phyloP scores from a whole-genome alignment of 2,329 filamentous ascomycete species.

The Exophiala calicioides region DNA sequence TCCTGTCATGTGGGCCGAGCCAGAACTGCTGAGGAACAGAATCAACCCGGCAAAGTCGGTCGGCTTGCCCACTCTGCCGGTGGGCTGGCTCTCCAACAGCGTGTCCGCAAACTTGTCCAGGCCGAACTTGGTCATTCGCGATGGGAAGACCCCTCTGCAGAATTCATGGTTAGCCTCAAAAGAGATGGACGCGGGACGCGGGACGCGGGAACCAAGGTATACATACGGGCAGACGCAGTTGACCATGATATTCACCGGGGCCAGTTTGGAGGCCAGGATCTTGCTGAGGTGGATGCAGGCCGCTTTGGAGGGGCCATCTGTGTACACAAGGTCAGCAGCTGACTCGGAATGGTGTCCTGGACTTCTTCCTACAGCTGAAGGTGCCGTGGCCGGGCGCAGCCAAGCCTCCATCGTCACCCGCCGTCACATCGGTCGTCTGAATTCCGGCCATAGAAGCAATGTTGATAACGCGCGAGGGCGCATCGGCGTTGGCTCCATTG shows the following conservation, averaged over 20 bases:
- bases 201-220: too few relatives aligned
- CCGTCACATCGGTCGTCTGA: slow-evolving; percentile 49
- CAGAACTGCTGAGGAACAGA: slow-evolving; percentile 46
- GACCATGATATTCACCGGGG: slow-evolving; percentile 55
- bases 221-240: slow-evolving; percentile 43
- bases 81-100: slow-evolving; percentile 49
- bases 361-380: slow-evolving; percentile 44
- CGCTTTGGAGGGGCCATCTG: slow-evolving; percentile 55
- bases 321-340: slow-evolving; percentile 5
- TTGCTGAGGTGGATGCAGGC: slow-evolving; percentile 56
- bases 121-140: slow-evolving; percentile 57
- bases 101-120: slow-evolving; percentile 52
- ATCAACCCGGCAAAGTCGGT: slow-evolving; percentile 51
- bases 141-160: slow-evolving; percentile 50
- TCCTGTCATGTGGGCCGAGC: slow-evolving; percentile 45
- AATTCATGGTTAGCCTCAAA: slow-evolving; percentile 35
- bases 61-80: slow-evolving; percentile 50
- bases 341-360: background rate
- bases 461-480: slow-evolving; percentile 54
- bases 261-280: slow-evolving; percentile 53
- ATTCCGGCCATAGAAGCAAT: slow-evolving; percentile 53
- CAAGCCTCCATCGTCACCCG: slow-evolving; percentile 51
- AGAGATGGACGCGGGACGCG: background rate
- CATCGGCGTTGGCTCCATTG: slow-evolving; percentile 47
- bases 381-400: slow-evolving; percentile 55